Evolutionary conservation across 73 alveolate species (phyloP).

Genomic region (Paramecium sonneborni): DNA sequence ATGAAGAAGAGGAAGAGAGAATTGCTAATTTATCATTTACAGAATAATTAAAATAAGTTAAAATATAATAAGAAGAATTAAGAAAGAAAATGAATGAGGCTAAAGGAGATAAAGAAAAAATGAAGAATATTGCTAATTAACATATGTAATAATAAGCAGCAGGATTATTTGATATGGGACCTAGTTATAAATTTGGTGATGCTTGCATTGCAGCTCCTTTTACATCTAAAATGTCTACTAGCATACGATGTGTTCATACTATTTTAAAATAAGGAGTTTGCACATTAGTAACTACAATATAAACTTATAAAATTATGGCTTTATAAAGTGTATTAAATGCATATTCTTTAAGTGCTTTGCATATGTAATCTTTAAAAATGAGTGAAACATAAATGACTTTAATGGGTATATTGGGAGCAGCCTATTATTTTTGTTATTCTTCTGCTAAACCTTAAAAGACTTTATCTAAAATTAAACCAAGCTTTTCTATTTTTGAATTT

Average conservation of each 20-base stretch:
- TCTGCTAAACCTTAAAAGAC: not conserved
- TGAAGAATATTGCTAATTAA: conserved; percentile 66
- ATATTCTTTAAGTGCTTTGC: conserved; percentile 36
- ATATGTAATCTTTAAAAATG: conserved; percentile 55
- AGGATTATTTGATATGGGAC: conserved; percentile 71
- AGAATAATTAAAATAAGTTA: conserved; percentile 66
- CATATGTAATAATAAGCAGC: conserved; percentile 59
- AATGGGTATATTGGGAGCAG: conserved; percentile 51
- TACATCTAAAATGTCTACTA: conserved; percentile 90
- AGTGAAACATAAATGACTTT: conserved; percentile 50
- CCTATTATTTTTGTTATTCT: conserved; percentile 33
- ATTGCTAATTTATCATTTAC: conserved; percentile 42
- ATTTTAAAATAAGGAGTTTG: conserved; percentile 87
- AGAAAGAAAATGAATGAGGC: conserved; percentile 71
- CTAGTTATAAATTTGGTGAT: conserved; percentile 86
- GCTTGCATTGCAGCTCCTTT: conserved; percentile 99
- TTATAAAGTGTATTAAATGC: conserved; percentile 32
- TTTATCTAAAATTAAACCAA: not conserved
- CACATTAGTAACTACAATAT: conserved; percentile 57
- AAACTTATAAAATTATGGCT: conserved; percentile 58
- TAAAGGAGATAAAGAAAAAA: conserved; percentile 44
- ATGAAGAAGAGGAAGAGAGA: conserved; percentile 57
- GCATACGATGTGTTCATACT: conserved; percentile 85
- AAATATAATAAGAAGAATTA: conserved; percentile 74
- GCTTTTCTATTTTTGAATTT: not conserved